Evolutionary conservation across 2,329 filamentous ascomycete genomes (phyloP), one percentile per base, ranked within the genome.

Genomic region (Diplodia scrobiculata): DNA sequence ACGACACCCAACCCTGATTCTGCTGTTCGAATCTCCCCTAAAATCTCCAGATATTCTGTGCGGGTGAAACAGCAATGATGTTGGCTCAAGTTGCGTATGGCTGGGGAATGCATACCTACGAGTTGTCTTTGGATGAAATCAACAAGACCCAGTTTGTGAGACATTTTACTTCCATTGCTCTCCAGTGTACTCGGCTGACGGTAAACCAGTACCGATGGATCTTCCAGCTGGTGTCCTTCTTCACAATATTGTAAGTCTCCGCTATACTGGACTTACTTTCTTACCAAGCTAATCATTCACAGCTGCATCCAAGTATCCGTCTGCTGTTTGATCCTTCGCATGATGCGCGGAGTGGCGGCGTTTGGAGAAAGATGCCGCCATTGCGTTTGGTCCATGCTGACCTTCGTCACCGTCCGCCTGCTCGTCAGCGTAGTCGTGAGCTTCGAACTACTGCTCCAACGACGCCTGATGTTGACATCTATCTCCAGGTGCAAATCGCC

Each of bases 141-240:
- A 51, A 59, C 17, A 66, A 38, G 21, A 45, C 32, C 10, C 64
- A 66, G 21, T 4, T 66, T 29, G 63, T 65, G 27, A 59, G 41
- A 25, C 7, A 2, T 6, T 11, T 9, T 34, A 5, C 9, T 47
- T 50, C 1, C 38, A 7, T 38, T 4, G 5, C 17, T 5, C 2
- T 21, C 3, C 17, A 2, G 0, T 25, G 3, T 25, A 19, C 5
- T 9, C 27, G 21, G 27, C 51, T 65, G n/a, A 65, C 17, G 2
- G 2, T 1, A 2, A 27, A 58, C 5, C 5, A 65, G 64, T 66
- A 47, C 32, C 64, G 64, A n/a, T 66, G 54, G 27, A 34, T 52
- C 7, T 66, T 51, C 21, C 17, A 52, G 9, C 21, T 60, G 10
- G 9, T n/a, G 2, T 45, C 47, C 32, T 66, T 41, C 34, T 41